Evolutionary conservation across 768 basidiomycete genomes (phyloP).

Genomic region (Boletus vinaceobasis): DNA sequence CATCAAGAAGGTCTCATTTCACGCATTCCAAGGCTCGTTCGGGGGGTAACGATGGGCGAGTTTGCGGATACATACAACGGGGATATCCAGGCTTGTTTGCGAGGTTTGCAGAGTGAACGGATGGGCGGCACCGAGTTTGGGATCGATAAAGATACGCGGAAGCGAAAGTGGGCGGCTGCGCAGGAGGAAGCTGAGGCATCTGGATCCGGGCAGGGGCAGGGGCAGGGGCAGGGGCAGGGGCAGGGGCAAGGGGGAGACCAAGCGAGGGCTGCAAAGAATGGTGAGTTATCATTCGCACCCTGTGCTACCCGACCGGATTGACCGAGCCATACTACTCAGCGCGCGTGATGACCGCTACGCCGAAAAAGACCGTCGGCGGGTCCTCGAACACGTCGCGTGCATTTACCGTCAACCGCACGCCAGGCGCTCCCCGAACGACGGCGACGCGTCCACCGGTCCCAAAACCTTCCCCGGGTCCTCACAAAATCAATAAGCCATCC

Average conservation of each 20-base stretch:
- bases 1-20: slow-evolving; percentile 74
- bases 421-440: slow-evolving; percentile 33
- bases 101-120: slow-evolving; percentile 64
- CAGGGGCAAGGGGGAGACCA: slow-evolving; percentile 14
- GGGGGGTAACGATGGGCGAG: slow-evolving; percentile 69
- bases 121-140: slow-evolving; percentile 51
- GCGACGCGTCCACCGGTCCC: slow-evolving; percentile 27
- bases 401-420: slow-evolving; percentile 40
- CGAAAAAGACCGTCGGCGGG: slow-evolving; percentile 45
- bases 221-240: slow-evolving; percentile 7
- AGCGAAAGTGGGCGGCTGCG: slow-evolving; percentile 73
- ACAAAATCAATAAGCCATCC: slow-evolving; percentile 29
- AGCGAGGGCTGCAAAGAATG: slow-evolving; percentile 53
- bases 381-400: slow-evolving; percentile 46
- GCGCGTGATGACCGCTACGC: slow-evolving; percentile 45
- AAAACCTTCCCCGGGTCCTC: slow-evolving; percentile 35
- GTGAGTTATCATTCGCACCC: slow-evolving; percentile 29
- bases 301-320: neutral
- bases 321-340: slow-evolving; percentile 30
- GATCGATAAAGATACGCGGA: slow-evolving; percentile 65
- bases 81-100: slow-evolving; percentile 66
- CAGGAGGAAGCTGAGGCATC: slow-evolving; percentile 50
- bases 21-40: slow-evolving; percentile 72
- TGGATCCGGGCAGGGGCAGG: slow-evolving; percentile 21
- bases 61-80: slow-evolving; percentile 78